These are phyloP conservation scores for Globisporangium iwayamae DNA, from an alignment of 352 stramenopile species.

Conservation along the genomic window DNA sequence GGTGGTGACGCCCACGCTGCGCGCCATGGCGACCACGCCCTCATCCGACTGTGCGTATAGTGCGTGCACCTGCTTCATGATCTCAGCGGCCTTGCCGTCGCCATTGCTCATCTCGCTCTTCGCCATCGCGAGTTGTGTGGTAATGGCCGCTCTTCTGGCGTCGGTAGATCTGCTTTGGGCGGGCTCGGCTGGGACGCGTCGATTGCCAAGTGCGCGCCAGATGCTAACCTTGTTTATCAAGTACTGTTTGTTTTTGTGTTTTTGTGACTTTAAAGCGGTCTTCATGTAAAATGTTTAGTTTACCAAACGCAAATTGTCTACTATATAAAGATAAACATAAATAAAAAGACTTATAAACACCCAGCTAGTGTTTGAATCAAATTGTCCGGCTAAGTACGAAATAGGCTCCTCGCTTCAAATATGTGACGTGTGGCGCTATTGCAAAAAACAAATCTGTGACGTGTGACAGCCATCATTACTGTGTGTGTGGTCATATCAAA, in stretches of 20 bases:
- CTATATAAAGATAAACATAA: not conserved
- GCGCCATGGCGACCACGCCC: constrained; percentile 25
- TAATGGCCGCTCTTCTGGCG: not conserved
- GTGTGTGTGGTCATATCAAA: not conserved
- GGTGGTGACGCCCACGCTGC: constrained; percentile 25
- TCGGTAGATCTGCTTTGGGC: not conserved
- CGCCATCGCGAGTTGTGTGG: not conserved
- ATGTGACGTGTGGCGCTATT: not conserved
- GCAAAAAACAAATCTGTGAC: not conserved
- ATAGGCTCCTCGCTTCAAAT: not conserved
- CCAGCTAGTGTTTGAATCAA: not conserved
- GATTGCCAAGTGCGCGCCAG: not conserved
- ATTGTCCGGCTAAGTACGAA: not conserved
- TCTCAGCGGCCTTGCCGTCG: constrained; percentile 28
- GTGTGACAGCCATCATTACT: not conserved
- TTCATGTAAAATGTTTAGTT: not conserved
- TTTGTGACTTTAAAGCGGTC: not conserved
- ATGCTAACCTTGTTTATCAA: no score
- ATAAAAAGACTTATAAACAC: not conserved
- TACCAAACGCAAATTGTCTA: not conserved
- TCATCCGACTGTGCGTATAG: constrained; percentile 28
- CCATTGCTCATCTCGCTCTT: not conserved
- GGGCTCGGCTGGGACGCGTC: not conserved
- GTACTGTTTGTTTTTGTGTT: no score
- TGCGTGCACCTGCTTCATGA: constrained; percentile 37